Base-by-base conservation (phyloP, 106 monocot genomes). In the Allium fistulosum region DNA sequence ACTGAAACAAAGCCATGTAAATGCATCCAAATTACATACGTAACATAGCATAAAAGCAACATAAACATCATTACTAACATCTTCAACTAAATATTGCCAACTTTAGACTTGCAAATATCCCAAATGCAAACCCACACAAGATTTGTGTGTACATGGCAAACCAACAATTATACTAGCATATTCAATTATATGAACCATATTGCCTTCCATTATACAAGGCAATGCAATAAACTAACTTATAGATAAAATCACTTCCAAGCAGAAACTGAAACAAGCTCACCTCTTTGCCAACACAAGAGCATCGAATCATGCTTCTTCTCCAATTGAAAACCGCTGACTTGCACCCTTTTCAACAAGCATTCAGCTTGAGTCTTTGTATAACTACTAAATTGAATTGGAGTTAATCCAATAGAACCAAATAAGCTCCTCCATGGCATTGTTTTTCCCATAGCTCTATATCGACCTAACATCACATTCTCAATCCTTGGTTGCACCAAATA, bases 321-420 rank as follows among this genome's bases (percentile, higher is more conserved):
- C 46, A 92, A 84, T 49, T 84, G 88, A 65, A 86, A 96, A 0
- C 88, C 92, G 57, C 81, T 76, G 11, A 88, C 84, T 63, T 92
- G 96, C 28, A 80, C 76, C 84, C 88, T 85, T 71, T 87, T 96
- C 58, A 91, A 16, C 12, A 96, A 81, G 70, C 91, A 96, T 51
- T 91, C 96, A 2, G 96, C 96, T 61, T 88, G 88, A 0, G 86
- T 76, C 74, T 96, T 86, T 0, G 92, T 74, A 76, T 92, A 86
- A 65, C 89, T 97, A 79, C 96, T 97, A 69, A 97, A 88, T 0
- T 79, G 84, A 16, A 82, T 16, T 6, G 88, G 86, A 7, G 69
- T 60, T 52, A 91, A 91, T 9, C 92, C 88, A 7, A 81, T 75
- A 0, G 80, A 82, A 11, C 84, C 66, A 56, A 97, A 85, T 15